A percentile compares a stretch with the other conserved stretches of the same genome.
phyloP scores from a whole-genome alignment of 306 rosid genomes.

The Heteromeles arbutifolia region DNA sequence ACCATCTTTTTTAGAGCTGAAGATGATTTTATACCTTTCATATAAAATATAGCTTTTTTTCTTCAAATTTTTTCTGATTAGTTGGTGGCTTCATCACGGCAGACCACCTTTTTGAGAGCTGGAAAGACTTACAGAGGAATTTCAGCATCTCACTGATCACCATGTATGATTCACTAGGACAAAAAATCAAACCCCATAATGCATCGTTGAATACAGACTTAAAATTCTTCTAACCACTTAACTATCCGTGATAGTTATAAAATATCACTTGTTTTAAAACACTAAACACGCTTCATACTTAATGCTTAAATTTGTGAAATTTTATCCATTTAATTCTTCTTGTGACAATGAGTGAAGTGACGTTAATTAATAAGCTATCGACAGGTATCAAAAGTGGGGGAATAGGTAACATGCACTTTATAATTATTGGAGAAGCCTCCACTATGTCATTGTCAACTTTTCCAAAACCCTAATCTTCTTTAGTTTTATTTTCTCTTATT shows the following conservation, averaged over 20 bases:
- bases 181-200: accelerated
- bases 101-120: no score
- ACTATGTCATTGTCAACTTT: neutral
- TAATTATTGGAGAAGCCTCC: neutral
- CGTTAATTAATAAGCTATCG: no score
- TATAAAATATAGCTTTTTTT: no score
- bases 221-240: no score
- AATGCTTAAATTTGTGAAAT: neutral
- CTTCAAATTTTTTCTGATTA: no score
- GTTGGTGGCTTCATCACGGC: no score
- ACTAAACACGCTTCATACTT: neutral
- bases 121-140: no score
- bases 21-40: no score
- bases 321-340: neutral
- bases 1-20: no score
- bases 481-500: neutral
- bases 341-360: neutral
- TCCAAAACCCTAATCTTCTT: neutral
- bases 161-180: no score
- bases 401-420: neutral
- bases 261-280: neutral
- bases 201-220: accelerated
- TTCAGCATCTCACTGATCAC: no score
- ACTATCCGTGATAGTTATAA: no score
- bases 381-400: neutral